Evolutionary conservation across 805 yeast genomes (phyloP).

Genomic region (Myxozyma neglecta): DNA sequence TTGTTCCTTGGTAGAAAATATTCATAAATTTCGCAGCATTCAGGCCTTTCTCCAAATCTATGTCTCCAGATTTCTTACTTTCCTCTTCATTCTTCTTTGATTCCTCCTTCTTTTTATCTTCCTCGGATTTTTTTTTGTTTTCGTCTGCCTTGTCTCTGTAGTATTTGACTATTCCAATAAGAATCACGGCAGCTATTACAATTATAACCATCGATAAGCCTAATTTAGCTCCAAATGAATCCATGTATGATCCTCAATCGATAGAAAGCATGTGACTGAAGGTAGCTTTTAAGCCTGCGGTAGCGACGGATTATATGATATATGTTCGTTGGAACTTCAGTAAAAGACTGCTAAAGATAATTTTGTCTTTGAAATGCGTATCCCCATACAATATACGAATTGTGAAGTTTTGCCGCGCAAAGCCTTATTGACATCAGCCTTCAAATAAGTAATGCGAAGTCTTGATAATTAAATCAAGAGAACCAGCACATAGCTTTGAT

Average conservation of each 20-base stretch:
- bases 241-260: not conserved
- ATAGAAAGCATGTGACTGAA: no score
- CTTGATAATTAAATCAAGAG: no score
- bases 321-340: not conserved
- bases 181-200: not conserved
- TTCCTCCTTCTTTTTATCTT: not conserved
- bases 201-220: not conserved
- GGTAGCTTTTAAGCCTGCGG: not conserved
- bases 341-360: not conserved
- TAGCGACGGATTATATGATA: not conserved
- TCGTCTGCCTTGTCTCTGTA: not conserved
- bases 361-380: no score
- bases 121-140: not conserved
- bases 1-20: not conserved
- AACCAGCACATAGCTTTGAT: no score
- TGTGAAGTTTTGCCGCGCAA: no score
- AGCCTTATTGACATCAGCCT: no score
- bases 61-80: no score
- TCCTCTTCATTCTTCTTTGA: no score
- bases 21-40: not conserved
- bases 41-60: no score
- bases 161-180: not conserved
- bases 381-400: no score
- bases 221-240: constrained; percentile 3
- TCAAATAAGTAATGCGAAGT: no score